Conservation (phyloP, 148 eudicot genomes). For the Linanthus parryae region DNA sequence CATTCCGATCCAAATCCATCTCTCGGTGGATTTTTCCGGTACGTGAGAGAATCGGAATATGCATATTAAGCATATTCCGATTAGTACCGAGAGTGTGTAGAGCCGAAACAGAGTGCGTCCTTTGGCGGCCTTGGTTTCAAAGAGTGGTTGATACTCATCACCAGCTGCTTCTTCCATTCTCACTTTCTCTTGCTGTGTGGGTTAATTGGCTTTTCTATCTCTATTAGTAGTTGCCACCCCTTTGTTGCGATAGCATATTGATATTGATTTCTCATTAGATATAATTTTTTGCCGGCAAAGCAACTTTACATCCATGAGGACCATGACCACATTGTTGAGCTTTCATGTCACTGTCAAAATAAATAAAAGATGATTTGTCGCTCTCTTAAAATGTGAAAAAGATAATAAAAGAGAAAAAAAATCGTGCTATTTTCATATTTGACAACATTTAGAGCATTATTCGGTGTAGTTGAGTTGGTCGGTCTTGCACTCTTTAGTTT, state of each 20-base stretch:
- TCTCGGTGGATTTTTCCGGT: not conserved
- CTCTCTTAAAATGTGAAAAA: too few relatives aligned
- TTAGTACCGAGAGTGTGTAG: constrained; percentile 7
- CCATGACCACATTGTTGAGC: too few relatives aligned
- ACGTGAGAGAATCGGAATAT: constrained; percentile 12
- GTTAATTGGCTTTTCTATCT: not conserved
- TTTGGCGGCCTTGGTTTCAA: constrained; percentile 16
- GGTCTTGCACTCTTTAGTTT: too few relatives aligned
- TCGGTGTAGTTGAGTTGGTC: too few relatives aligned
- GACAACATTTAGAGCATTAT: too few relatives aligned
- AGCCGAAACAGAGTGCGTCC: constrained; percentile 6
- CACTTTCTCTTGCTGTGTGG: constrained; percentile 5
- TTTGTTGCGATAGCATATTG: not conserved
- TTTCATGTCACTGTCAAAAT: too few relatives aligned
- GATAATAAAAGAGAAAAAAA: too few relatives aligned
- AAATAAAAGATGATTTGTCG: too few relatives aligned
- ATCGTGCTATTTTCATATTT: too few relatives aligned
- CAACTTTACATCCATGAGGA: too few relatives aligned
- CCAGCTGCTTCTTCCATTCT: not conserved
- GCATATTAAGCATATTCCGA: constrained; percentile 12
- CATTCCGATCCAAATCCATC: constrained; percentile 17
- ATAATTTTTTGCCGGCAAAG: too few relatives aligned
- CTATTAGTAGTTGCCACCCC: not conserved
- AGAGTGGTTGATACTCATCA: constrained; percentile 4
- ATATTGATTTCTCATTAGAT: too few relatives aligned